A percentile compares a stretch with the other conserved stretches of the same genome.
Conservation (phyloP, 106 monocot genomes). For the Hemerocallis citrina region DNA sequence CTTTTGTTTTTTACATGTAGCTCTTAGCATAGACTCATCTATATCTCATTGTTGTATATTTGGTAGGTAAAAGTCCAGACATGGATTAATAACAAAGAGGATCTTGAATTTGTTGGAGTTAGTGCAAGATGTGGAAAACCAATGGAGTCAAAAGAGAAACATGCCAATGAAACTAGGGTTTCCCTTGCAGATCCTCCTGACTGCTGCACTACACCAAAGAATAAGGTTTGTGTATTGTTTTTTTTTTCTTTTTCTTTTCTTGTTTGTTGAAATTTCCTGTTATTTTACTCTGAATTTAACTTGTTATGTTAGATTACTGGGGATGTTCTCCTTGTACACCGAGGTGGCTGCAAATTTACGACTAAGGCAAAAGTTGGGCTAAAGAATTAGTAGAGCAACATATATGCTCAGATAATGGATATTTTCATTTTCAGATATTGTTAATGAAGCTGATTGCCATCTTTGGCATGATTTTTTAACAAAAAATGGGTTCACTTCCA, state of each 20-base stretch:
- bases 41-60: not conserved
- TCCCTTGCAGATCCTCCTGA: constrained; percentile 59
- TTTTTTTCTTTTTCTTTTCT: no score
- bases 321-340: constrained; percentile 67
- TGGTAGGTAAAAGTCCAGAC: constrained; percentile 91
- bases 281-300: not conserved
- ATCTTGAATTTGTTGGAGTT: constrained; percentile 80
- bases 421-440: no score
- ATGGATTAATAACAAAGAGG: constrained; percentile 58
- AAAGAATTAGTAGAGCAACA: no score
- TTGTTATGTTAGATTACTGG: constrained; percentile 40
- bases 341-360: constrained; percentile 83
- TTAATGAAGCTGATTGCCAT: no score
- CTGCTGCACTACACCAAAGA: constrained; percentile 43
- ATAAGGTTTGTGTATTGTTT: no score
- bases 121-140: constrained; percentile 79
- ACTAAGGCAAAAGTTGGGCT: constrained; percentile 78
- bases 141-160: constrained; percentile 75
- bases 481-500: no score
- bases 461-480: no score
- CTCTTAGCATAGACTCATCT: no score
- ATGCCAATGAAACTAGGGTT: constrained; percentile 54
- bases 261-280: not conserved
- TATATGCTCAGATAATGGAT: no score
- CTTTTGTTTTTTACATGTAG: no score